These are phyloP conservation scores for Fusarium drepaniforme DNA, from an alignment of 2,329 filamentous ascomycete species.

Conservation along the genomic window DNA sequence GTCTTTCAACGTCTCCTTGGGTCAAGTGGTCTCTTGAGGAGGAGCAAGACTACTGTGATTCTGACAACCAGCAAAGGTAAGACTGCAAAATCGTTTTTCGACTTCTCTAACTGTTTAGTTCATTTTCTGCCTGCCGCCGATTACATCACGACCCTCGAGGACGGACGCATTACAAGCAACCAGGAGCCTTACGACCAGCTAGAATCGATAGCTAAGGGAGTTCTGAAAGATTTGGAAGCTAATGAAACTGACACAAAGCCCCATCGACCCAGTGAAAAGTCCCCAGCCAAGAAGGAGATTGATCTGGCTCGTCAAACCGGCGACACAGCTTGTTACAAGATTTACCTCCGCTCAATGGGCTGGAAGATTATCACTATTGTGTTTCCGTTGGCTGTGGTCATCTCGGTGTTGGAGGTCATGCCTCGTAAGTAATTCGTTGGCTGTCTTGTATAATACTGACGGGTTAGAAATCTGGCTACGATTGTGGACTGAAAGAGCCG, in stretches of 20 bases:
- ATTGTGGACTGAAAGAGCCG: conserved; percentile 42
- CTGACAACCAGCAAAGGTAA: conserved; percentile 19
- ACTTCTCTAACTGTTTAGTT: conserved; percentile 19
- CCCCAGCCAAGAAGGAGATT: conserved; percentile 18
- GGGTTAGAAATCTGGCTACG: conserved; percentile 43
- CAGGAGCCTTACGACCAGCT: conserved; percentile 40
- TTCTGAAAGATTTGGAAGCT: conserved; percentile 12
- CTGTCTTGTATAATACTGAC: neutral
- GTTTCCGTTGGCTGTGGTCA: conserved; percentile 20
- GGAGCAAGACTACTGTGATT: conserved; percentile 53
- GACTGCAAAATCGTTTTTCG: accelerated
- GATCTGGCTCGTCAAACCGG: conserved; percentile 45
- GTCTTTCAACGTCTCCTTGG: conserved; percentile 59
- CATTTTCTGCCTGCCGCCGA: conserved; percentile 42
- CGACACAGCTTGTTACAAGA: conserved; percentile 45
- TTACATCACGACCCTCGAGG: conserved; percentile 42
- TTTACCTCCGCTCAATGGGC: conserved; percentile 44
- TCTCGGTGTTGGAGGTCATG: conserved; percentile 35
- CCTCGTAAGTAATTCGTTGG: conserved; percentile 31
- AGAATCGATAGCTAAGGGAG: conserved; percentile 28
- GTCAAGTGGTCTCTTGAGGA: conserved; percentile 54
- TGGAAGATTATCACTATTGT: conserved; percentile 34
- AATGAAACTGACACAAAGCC: neutral
- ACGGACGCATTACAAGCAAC: conserved; percentile 35
- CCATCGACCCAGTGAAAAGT: neutral